phyloP scores from a whole-genome alignment of 768 basidiomycete genomes.

The Tylopilus subfusipes region DNA sequence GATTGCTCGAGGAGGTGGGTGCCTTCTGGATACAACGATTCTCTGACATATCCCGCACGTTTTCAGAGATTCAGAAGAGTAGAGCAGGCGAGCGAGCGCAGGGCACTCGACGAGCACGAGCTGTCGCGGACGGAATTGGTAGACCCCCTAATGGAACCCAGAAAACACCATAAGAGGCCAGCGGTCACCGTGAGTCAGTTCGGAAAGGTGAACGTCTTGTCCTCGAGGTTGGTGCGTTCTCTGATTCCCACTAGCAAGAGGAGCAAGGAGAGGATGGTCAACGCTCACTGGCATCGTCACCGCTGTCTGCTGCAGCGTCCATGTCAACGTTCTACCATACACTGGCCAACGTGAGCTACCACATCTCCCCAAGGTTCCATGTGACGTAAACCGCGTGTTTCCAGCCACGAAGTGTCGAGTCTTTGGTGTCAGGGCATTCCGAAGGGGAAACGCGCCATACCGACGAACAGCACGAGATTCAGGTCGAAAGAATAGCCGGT shows the following conservation, averaged over 20 bases:
- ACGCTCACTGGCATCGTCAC: constrained; percentile 27
- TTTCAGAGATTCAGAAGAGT: constrained; percentile 54
- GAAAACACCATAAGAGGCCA: constrained; percentile 40
- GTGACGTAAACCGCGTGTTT: constrained; percentile 11
- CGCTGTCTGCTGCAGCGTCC: constrained; percentile 39
- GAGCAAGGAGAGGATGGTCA: constrained; percentile 23
- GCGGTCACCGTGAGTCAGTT: constrained; percentile 60
- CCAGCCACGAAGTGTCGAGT: constrained; percentile 45
- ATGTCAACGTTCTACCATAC: constrained; percentile 47
- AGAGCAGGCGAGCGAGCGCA: constrained; percentile 53
- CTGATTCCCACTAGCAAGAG: constrained; percentile 16
- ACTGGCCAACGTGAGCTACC: constrained; percentile 38
- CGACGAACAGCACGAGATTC: constrained; percentile 49
- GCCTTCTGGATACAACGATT: not conserved
- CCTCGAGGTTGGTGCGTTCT: not conserved
- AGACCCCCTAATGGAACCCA: constrained; percentile 20
- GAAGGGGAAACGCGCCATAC: constrained; percentile 34
- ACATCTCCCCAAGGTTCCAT: constrained; percentile 1
- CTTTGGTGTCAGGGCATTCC: constrained; percentile 38
- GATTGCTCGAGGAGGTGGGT: constrained; percentile 31
- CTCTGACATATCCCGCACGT: not conserved
- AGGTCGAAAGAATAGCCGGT: constrained; percentile 45
- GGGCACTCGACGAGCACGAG: constrained; percentile 38
- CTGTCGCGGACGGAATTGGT: constrained; percentile 9
- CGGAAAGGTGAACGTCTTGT: constrained; percentile 46